Conservation (phyloP, 495 filamentous ascomycete genomes). For the Haplographium delicatum region DNA sequence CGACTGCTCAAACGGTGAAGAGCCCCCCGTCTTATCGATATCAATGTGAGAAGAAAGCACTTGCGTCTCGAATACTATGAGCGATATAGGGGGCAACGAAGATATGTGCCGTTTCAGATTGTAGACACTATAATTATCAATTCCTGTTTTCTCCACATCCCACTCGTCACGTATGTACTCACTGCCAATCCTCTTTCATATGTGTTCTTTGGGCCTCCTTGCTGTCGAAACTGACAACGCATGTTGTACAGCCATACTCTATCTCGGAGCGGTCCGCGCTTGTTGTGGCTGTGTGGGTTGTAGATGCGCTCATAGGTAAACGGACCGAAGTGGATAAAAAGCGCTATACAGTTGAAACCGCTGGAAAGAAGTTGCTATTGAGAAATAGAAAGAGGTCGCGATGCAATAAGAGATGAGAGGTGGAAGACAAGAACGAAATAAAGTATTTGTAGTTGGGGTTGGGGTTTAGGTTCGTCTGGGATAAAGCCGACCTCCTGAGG, state of each 20-base stretch:
- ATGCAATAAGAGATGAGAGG: too few species aligned
- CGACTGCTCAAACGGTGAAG: constrained; percentile 5
- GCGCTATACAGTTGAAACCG: too few species aligned
- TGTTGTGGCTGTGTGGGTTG: neutral
- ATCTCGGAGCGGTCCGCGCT: neutral
- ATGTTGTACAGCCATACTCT: constrained; percentile 9
- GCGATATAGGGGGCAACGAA: constrained; percentile 22
- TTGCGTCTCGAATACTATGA: constrained; percentile 13
- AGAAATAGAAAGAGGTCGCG: too few species aligned
- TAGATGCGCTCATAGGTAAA: too few species aligned
- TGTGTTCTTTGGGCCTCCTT: constrained; percentile 12
- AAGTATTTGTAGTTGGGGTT: too few species aligned
- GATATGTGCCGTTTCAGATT: constrained; percentile 24
- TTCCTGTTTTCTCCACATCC: neutral
- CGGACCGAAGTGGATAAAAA: neutral
- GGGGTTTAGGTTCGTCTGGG: too few species aligned
- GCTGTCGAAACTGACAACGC: constrained; percentile 13
- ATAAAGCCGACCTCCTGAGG: too few species aligned
- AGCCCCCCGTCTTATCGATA: neutral
- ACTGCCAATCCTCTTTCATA: constrained; percentile 23
- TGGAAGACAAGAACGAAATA: too few species aligned
- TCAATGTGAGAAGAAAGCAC: neutral
- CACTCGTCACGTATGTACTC: constrained; percentile 1
- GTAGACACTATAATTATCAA: constrained; percentile 20
- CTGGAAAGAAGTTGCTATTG: too few species aligned